Base-by-base conservation (phyloP, 2,329 filamentous ascomycete genomes). In the Aurifilum marmelostoma region DNA sequence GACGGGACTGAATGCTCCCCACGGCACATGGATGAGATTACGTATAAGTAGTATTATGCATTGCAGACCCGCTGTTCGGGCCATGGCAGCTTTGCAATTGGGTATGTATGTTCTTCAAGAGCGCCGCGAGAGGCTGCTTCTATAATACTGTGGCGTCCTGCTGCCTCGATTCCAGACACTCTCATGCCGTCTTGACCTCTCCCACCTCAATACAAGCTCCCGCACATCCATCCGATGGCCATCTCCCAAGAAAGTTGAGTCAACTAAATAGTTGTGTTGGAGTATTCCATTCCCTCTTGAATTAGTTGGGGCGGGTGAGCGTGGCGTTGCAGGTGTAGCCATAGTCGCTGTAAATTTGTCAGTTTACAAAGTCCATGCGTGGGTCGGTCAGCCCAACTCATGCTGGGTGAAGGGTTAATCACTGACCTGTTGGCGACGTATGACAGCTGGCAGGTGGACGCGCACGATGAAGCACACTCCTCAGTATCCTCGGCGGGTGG, bases 391-490 rank as follows among this genome's bases (percentile, higher is more conserved):
- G 1, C 9, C 34, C 4, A 4, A 34, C 18, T 41, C 11, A 24
- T 12, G 12, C 6, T 41, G 12, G 5, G n/a, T 16, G 39, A 16
- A 18, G 18, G 3, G 7, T 32, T 32, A n/a, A n/a, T n/a, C 50
- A 27, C 41, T 63, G 47, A 63, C 61, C 61, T 69, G 68, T 69
- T 59, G 41, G 68, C 60, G 29, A 69, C 68, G 43, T 66, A 63
- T 2, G 68, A 69, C 24, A 67, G 68, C 61, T 67, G 68, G 68
- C 68, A 69, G 16, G 24, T 67, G 37, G 62, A 60, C 34, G 65
- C 52, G 60, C 68, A 69, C 37, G 47, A 27, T 43, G 63, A 29
- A 29, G 41, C 43, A 54, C 68, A 69, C 59, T 61, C 68, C 1
- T 60, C 52, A 27, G 39, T 43, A 52, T 47, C 60, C 24, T 67